Base-by-base conservation (phyloP, 2,329 filamentous ascomycete genomes). In the Endothia cerciana region DNA sequence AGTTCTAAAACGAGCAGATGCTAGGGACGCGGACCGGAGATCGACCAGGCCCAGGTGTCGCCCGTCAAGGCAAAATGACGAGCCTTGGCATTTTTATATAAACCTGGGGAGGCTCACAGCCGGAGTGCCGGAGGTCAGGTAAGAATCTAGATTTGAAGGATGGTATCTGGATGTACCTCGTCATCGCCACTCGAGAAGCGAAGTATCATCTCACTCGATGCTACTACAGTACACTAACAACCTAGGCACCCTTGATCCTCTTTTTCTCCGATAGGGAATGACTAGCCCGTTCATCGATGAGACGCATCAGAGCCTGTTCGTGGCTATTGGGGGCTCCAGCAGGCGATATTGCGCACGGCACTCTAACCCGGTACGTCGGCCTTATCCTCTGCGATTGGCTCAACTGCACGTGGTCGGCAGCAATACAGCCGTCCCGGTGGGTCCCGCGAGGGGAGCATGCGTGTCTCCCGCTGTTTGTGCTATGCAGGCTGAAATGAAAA, bases 101-200 rank as follows among this genome's bases (percentile, higher is more conserved):
- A 2, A 30, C 28, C 25, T 30, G 28, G 13, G 28, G 45, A 51
- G 22, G 5, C 45, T 49, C 47, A 17, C 28, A 22, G 47, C 22
- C 22, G 25, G 47, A 28, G 25, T 15, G 47, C 47, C 47, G 25
- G 11, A 55, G 6, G 30, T 55, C 30, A n/a, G 28, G 30, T 33
- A 19, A 55, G 19, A 55, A 55, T 55, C n/a, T 36, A 55, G 30
- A 55, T 55, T 55, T 36, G 51, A 55, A 55, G 51, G 51, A 55
- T 55, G 51, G 19, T 13, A 28, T 51, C 47, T 51, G 1, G 13
- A 22, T 51, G 4, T 17, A n/a, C 30, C 30, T 22, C 51, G 51
- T 55, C 28, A 55, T 36, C 51, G 51, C 51, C 51, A 36, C 51
- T 19, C 30, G 2, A 55, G 15, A 36, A 7, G 51, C 51, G 51